Conservation (phyloP, 2,329 filamentous ascomycete genomes). For the Cordyceps fumosorosea region DNA sequence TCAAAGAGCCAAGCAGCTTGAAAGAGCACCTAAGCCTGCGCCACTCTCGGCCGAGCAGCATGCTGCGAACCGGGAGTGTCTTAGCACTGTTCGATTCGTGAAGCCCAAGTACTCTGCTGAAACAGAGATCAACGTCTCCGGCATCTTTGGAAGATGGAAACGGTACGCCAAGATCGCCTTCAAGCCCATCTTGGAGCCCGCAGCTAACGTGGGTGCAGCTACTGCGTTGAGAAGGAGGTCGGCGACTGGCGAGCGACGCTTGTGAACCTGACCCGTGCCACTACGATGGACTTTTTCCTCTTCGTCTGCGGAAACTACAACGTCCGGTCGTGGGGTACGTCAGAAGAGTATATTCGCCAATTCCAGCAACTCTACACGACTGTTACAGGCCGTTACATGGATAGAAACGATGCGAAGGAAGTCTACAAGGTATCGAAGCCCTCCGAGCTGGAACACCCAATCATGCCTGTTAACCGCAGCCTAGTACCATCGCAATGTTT, state of each 20-base stretch:
- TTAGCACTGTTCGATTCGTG: constrained; percentile 17
- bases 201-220: constrained; percentile 15
- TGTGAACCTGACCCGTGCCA: constrained; percentile 15
- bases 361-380: constrained; percentile 21
- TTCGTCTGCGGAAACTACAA: neutral
- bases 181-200: neutral
- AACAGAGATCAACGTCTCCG: constrained; percentile 19
- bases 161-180: constrained; percentile 13
- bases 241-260: constrained; percentile 18
- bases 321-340: neutral
- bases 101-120: constrained; percentile 18
- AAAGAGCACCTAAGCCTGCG: neutral
- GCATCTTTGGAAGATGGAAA: constrained; percentile 20
- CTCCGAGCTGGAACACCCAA: neutral
- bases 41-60: constrained; percentile 18
- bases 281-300: neutral
- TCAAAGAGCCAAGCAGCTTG: constrained; percentile 6
- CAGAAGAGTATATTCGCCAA: constrained; percentile 19
- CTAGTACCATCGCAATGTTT: constrained; percentile 18
- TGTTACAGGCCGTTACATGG: constrained; percentile 18
- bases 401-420: constrained; percentile 21
- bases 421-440: constrained; percentile 20
- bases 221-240: constrained; percentile 18
- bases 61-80: constrained; percentile 15
- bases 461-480: constrained; percentile 10